phyloP scores from a whole-genome alignment of 225 moss, liverwort and hornwort species.

The Bryum argenteum region DNA sequence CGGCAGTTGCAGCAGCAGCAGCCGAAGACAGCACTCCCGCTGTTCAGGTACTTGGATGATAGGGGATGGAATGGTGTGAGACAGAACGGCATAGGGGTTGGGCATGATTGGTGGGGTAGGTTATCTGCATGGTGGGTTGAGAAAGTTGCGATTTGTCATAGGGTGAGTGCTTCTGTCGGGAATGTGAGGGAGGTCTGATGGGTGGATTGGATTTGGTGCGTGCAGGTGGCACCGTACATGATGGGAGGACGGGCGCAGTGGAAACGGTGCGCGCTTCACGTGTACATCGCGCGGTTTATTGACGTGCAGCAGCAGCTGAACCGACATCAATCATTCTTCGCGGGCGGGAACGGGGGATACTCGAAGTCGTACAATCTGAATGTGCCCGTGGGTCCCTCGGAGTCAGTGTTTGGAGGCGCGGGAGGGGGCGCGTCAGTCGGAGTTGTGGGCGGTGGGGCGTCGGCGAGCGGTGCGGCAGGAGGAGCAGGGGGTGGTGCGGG shows the following conservation, averaged over 20 bases:
- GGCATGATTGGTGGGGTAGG: too few species aligned
- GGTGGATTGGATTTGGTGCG: not conserved
- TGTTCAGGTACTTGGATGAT: slow-evolving; percentile 51
- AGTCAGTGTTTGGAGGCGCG: slow-evolving; percentile 53
- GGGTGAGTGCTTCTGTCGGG: not conserved
- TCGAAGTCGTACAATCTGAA: slow-evolving; percentile 83
- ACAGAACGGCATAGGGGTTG: not conserved
- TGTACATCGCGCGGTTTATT: slow-evolving; percentile 89
- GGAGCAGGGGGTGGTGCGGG: not conserved
- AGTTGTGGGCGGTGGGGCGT: slow-evolving; percentile 27
- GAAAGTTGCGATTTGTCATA: accelerated
- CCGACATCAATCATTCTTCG: slow-evolving; percentile 57
- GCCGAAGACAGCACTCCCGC: slow-evolving; percentile 62
- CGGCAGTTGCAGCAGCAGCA: slow-evolving; percentile 29
- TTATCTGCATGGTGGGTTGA: too few species aligned
- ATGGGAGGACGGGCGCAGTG: slow-evolving; percentile 48
- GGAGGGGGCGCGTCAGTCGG: slow-evolving; percentile 11
- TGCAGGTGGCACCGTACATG: slow-evolving; percentile 43
- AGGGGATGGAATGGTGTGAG: not conserved
- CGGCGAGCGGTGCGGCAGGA: too few species aligned
- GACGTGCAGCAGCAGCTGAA: slow-evolving; percentile 76
- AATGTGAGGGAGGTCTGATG: not conserved
- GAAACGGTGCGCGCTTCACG: slow-evolving; percentile 88
- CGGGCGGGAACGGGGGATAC: slow-evolving; percentile 41
- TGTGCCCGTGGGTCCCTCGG: slow-evolving; percentile 57